Conservation (phyloP, 108 stramenopile species). For the Pseudonitzschia multiseries region DNA sequence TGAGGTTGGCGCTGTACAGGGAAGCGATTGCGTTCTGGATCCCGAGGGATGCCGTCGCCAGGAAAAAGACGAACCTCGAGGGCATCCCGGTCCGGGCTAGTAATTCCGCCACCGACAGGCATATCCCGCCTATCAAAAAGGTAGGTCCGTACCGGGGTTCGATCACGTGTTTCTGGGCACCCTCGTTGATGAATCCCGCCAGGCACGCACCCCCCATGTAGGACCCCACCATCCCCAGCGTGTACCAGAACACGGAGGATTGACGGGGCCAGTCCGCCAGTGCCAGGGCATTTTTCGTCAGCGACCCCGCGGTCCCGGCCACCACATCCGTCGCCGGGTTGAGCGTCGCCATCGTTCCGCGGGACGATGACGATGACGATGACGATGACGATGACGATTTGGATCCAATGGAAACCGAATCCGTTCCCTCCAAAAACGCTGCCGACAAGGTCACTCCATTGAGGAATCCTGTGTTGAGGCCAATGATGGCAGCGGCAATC, state of each 20-base stretch:
- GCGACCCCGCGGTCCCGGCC: slow-evolving; percentile 36
- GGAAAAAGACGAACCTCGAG: slow-evolving; percentile 24
- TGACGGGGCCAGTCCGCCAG: background rate
- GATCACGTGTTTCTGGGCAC: slow-evolving; percentile 30
- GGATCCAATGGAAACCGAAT: background rate
- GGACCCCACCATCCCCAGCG: slow-evolving; percentile 22
- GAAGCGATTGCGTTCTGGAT: slow-evolving; percentile 56
- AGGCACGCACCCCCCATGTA: slow-evolving; percentile 38
- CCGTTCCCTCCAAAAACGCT: background rate
- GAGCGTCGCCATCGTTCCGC: background rate
- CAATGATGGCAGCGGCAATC: slow-evolving; percentile 7
- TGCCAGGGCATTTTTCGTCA: slow-evolving; percentile 26
- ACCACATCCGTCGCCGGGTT: slow-evolving; percentile 4
- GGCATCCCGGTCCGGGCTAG: slow-evolving; percentile 2
- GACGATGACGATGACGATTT: background rate
- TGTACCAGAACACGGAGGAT: slow-evolving; percentile 21
- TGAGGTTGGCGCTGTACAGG: slow-evolving; percentile 41
- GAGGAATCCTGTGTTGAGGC: slow-evolving; percentile 12
- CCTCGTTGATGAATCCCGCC: slow-evolving; percentile 34
- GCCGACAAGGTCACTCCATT: slow-evolving; percentile 15
- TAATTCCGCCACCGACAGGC: slow-evolving; percentile 21
- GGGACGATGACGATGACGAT: no score
- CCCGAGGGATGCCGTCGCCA: slow-evolving; percentile 41
- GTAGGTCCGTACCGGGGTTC: slow-evolving; percentile 46
- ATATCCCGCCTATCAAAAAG: slow-evolving; percentile 36